Conservation (phyloP, 2,329 filamentous ascomycete species). For the Trichophyton mentagrophytes region DNA sequence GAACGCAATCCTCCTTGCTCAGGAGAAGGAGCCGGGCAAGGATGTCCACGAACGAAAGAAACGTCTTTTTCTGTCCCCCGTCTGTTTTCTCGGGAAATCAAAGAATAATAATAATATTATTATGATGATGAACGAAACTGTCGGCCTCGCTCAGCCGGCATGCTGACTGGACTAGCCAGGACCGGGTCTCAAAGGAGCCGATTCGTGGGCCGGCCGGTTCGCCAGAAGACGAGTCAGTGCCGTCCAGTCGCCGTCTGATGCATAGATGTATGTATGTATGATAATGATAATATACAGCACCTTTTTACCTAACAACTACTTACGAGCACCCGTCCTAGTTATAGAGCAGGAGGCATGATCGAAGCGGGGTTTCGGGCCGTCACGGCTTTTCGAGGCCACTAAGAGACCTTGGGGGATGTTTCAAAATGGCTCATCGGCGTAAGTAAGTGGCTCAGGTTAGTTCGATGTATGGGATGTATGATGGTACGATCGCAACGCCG, state of each 20-base stretch:
- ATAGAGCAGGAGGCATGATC: background rate
- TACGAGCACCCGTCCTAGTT: background rate
- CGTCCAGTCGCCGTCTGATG: no score
- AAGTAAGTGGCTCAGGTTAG: background rate
- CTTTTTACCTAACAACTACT: no score
- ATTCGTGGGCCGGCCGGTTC: no score
- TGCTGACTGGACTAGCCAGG: no score
- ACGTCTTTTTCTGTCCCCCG: background rate
- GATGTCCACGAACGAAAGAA: background rate
- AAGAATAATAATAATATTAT: background rate
- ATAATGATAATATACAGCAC: no score
- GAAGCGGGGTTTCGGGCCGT: background rate
- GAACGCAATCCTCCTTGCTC: background rate
- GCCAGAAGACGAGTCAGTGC: no score
- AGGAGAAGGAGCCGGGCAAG: background rate
- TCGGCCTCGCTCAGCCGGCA: no score
- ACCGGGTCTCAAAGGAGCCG: no score
- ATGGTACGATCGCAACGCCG: background rate
- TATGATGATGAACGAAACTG: no score
- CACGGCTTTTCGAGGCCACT: background rate
- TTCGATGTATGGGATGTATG: background rate
- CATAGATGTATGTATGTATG: background rate
- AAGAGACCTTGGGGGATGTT: background rate
- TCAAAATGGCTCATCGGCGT: background rate
- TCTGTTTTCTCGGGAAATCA: background rate